Conservation (phyloP, 2,329 filamentous ascomycete genomes). For the Metarhizium album region DNA sequence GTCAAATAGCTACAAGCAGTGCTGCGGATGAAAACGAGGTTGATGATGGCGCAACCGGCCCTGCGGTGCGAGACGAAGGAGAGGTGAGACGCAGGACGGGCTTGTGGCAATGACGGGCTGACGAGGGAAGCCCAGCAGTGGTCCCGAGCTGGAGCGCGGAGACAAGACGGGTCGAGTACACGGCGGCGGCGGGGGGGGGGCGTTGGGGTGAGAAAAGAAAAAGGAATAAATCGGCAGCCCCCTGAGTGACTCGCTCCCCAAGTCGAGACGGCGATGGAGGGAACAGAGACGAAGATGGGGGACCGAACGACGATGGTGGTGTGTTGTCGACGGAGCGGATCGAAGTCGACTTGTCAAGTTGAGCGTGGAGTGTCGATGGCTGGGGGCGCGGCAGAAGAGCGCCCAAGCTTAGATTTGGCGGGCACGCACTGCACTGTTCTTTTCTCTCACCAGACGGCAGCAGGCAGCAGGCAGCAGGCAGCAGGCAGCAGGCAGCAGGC, state of each 20-base stretch:
- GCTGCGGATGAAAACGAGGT: not conserved
- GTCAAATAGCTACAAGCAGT: conserved; percentile 6
- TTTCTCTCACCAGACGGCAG: too few species aligned
- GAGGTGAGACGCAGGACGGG: not conserved
- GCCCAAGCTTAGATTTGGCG: too few species aligned
- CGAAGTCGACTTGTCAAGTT: not conserved
- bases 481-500: too few species aligned
- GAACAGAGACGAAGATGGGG: not conserved
- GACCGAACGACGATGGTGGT: not conserved
- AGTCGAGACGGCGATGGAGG: conserved; percentile 3
- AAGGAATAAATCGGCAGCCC: not conserved
- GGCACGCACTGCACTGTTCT: too few species aligned
- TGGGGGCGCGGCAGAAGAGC: too few species aligned
- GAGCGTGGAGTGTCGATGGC: not conserved
- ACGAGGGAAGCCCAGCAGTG: not conserved
- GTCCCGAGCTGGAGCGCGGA: not conserved
- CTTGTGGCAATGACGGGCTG: conserved; percentile 7
- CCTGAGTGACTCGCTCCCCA: not conserved
- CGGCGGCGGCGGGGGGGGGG: too few species aligned
- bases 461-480: not conserved
- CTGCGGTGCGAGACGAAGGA: conserved; percentile 13
- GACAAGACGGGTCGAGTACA: not conserved
- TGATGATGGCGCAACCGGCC: conserved; percentile 10
- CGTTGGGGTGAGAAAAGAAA: not conserved
- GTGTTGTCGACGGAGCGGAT: conserved; percentile 4